phyloP scores from a whole-genome alignment of 441 rosid species.

The Populus tomentosa region DNA sequence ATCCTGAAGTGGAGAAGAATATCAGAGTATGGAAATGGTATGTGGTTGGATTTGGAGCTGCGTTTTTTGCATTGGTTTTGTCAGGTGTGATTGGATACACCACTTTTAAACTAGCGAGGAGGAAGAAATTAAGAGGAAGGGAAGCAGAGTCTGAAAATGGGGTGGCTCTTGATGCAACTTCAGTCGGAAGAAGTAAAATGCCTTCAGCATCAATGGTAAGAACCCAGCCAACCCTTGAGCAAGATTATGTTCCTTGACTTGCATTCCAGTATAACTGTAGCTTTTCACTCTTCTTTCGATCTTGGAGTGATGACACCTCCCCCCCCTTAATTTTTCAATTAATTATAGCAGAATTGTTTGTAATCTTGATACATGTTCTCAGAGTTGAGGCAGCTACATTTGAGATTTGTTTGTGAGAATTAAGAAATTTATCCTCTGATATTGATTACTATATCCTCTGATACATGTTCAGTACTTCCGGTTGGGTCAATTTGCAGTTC shows the following conservation, averaged over 20 bases:
- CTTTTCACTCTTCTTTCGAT: background rate
- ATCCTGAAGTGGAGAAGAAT: conserved; percentile 1
- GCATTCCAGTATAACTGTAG: background rate
- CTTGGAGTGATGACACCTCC: background rate
- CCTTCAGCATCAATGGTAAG: conserved; percentile 70
- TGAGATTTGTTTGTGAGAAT: background rate
- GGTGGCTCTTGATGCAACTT: conserved; percentile 39
- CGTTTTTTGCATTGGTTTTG: conserved; percentile 23
- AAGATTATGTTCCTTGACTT: conserved; percentile 35
- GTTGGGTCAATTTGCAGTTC: background rate
- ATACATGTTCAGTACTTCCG: background rate
- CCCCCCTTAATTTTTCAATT: background rate
- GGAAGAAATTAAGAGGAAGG: conserved; percentile 45
- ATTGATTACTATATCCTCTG: background rate
- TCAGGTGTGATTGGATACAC: conserved; percentile 21
- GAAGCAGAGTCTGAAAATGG: conserved; percentile 65
- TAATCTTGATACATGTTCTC: background rate
- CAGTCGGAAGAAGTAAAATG: conserved; percentile 46
- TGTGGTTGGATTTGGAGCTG: conserved; percentile 33
- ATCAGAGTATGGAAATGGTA: conserved; percentile 28
- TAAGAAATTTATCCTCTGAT: background rate
- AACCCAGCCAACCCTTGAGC: conserved; percentile 77
- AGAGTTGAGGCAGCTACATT: background rate
- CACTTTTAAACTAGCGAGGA: conserved; percentile 17
- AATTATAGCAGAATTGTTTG: background rate